Evolutionary conservation across 2,329 filamentous ascomycete genomes (phyloP), one percentile per base, ranked within the genome.

Genomic region (Periconia macrospinosa): DNA sequence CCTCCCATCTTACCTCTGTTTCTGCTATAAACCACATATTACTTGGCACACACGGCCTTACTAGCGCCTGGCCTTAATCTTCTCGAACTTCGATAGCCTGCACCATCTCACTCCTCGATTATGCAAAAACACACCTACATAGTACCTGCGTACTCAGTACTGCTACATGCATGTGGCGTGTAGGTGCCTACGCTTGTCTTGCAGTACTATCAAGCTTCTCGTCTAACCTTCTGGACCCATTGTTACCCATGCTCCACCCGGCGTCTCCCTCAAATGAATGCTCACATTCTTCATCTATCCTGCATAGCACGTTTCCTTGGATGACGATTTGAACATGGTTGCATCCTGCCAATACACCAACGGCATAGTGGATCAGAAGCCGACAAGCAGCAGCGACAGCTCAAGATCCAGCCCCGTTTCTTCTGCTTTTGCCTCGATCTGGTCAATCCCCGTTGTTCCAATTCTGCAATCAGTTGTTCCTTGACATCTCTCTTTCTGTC

Each of bases 401-500:
- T 41, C 49, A 50, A 33, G 47, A 13, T 46, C 14, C 37, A 30
- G 11, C 50, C 52, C 51, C 48, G 44, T 51, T 50, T 10, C 33
- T 37, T n/a, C 33, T 37, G 5, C 5, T 10, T 14, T 37, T 37
- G 33, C 33, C 33, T 66, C 55, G 60, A 57, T 53, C 49, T 27
- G 40, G 41, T 55, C 48, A 52, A 60, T 56, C 53, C 48, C 50
- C 40, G 41, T 50, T 40, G 41, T 40, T 27, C 52, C 41, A 53
- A 43, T 56, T 57, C 46, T 48, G 55, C 59, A 60, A 61, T 58
- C 52, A n/a, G n/a, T n/a, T 61, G 66, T 68, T 52, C 58, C 51
- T 58, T 57, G 56, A 48, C 49, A 51, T 59, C 60, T 49, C 61
- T 63, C 66, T 60, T 59, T 59, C 59, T 58, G 60, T 60, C 65